A percentile compares a stretch with the other conserved stretches of the same genome.
Evolutionary conservation across 2,329 filamentous ascomycete genomes (phyloP).

Genomic region (Exophiala sideris): DNA sequence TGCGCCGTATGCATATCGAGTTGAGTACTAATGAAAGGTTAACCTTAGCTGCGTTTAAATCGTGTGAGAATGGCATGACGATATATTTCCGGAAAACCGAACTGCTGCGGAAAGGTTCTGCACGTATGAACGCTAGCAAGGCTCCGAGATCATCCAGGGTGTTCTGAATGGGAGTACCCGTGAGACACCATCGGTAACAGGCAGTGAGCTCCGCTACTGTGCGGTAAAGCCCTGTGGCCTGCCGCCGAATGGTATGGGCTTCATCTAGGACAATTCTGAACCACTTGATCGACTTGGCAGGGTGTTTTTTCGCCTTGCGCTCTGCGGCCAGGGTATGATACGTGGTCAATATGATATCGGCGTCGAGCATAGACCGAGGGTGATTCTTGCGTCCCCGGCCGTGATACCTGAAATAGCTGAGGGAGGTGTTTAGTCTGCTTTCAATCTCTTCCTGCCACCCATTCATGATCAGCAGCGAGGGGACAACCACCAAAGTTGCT

Average conservation of each 20-base stretch:
- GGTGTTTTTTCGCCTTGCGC: constrained; percentile 28
- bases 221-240: constrained; percentile 44
- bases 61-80: constrained; percentile 38
- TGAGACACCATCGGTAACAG: constrained; percentile 51
- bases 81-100: constrained; percentile 46
- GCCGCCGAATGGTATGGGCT: constrained; percentile 54
- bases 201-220: constrained; percentile 44
- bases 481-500: constrained; percentile 47
- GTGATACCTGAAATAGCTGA: constrained; percentile 39
- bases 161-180: constrained; percentile 56
- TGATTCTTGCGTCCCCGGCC: constrained; percentile 33
- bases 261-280: constrained; percentile 46
- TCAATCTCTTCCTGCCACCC: constrained; percentile 42
- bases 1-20: constrained; percentile 29
- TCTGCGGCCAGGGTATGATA: constrained; percentile 47
- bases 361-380: constrained; percentile 30
- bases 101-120: constrained; percentile 42
- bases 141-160: constrained; percentile 51
- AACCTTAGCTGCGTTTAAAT: constrained; percentile 25
- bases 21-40: constrained; percentile 34
- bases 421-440: constrained; percentile 31
- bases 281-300: constrained; percentile 39
- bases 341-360: constrained; percentile 48
- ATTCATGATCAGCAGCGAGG: constrained; percentile 43
- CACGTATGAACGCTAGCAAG: constrained; percentile 49